Evolutionary conservation across 1,139 yeast genomes (phyloP).

Genomic region (Pichia sp.): DNA sequence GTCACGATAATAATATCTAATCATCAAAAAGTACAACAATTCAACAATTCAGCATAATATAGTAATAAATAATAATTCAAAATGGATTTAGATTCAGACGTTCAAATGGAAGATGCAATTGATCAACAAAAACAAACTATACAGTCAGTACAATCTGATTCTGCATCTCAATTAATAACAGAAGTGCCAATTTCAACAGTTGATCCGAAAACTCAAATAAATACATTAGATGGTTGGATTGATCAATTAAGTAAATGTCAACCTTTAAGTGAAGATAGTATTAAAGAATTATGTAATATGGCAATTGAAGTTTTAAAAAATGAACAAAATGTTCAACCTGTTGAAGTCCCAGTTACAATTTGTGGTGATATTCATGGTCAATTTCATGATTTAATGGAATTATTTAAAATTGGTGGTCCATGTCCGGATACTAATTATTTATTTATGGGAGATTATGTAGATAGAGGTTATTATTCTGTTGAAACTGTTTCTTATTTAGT

Average conservation of each 20-base stretch:
- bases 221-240: constrained; percentile 84
- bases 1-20: background rate
- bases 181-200: constrained; percentile 24
- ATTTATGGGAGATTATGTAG: constrained; percentile 91
- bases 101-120: constrained; percentile 58
- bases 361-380: constrained; percentile 99
- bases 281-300: constrained; percentile 73
- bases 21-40: background rate
- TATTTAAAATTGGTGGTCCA: constrained; percentile 86
- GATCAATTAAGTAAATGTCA: constrained; percentile 71
- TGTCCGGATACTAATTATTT: constrained; percentile 78
- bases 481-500: constrained; percentile 76
- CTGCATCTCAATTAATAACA: background rate
- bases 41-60: background rate
- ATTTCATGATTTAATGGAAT: constrained; percentile 84
- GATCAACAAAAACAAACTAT: constrained; percentile 31
- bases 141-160: background rate
- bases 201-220: constrained; percentile 50
- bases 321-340: constrained; percentile 92
- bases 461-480: constrained; percentile 92
- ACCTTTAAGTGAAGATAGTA: constrained; percentile 78
- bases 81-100: constrained; percentile 58
- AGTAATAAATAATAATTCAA: background rate
- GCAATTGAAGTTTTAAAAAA: constrained; percentile 89
- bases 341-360: constrained; percentile 93